Evolutionary conservation across 2,329 filamentous ascomycete species (phyloP).

Genomic region (Colletotrichum brevisporum): DNA sequence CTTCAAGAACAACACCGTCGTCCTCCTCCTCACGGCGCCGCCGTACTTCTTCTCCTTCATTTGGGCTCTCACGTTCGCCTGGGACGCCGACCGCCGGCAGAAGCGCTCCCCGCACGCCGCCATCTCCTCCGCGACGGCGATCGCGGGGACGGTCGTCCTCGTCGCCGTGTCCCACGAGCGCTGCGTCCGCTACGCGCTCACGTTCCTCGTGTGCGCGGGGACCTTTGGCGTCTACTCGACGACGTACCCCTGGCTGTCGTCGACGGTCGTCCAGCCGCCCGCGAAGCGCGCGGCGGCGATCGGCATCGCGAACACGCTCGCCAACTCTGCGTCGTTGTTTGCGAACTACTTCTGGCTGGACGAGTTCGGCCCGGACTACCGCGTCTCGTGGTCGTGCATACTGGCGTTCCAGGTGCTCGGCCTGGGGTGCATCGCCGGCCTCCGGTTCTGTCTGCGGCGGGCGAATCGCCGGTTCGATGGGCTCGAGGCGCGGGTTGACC

Average conservation of each 20-base stretch:
- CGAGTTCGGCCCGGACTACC: conserved; percentile 39
- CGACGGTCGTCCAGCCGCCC: conserved; percentile 40
- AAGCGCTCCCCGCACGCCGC: conserved; percentile 24
- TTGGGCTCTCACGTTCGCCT: conserved; percentile 16
- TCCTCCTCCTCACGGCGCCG: conserved; percentile 48
- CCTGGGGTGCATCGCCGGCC: conserved; percentile 42
- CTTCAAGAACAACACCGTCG: conserved; percentile 42
- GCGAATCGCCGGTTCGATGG: conserved; percentile 37
- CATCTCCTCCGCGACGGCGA: conserved; percentile 15
- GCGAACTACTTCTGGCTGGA: conserved; percentile 44
- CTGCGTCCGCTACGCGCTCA: conserved; percentile 35
- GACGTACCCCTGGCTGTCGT: conserved; percentile 43
- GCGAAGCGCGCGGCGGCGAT: conserved; percentile 40
- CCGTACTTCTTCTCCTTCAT: conserved; percentile 42
- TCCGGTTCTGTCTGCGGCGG: conserved; percentile 41
- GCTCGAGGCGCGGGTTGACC: background rate
- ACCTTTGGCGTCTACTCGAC: conserved; percentile 39
- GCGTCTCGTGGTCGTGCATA: conserved; percentile 16
- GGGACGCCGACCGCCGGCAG: conserved; percentile 24
- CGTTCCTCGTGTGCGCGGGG: conserved; percentile 36
- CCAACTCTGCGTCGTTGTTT: conserved; percentile 43
- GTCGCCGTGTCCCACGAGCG: conserved; percentile 7
- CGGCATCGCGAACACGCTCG: conserved; percentile 43
- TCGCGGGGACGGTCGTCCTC: conserved; percentile 24
- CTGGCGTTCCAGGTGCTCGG: conserved; percentile 37